A percentile compares a stretch with the other conserved stretches of the same genome.
These are phyloP conservation scores for Microthlaspi erraticum DNA, from an alignment of 345 rosid species.

Conservation along the genomic window DNA sequence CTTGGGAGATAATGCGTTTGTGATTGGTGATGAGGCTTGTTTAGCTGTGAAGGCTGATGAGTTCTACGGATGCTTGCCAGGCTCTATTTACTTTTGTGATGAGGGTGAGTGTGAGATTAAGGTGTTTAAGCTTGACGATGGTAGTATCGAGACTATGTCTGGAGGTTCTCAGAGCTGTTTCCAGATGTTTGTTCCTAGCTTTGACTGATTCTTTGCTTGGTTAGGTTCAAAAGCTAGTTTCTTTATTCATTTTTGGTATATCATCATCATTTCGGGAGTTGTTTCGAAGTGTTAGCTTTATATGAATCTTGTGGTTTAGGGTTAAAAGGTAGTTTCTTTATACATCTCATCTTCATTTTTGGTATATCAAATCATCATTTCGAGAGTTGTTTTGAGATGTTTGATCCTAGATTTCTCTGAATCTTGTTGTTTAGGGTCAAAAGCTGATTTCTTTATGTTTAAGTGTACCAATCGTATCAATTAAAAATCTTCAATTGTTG, in stretches of 20 bases:
- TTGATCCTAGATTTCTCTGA: too few species aligned
- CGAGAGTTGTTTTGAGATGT: too few species aligned
- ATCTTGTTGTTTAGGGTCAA: too few species aligned
- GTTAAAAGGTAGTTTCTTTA: too few species aligned
- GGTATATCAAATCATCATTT: too few species aligned
- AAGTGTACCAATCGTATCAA: too few species aligned
- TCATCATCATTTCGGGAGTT: too few species aligned
- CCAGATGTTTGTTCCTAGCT: constrained; percentile 20
- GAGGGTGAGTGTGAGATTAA: neutral
- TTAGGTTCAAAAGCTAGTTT: neutral
- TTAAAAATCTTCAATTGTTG: too few species aligned
- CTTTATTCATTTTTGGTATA: neutral
- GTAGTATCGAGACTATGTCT: neutral
- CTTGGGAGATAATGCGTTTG: constrained; percentile 29
- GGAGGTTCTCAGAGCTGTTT: neutral
- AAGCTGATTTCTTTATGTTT: too few species aligned
- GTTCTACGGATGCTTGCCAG: constrained; percentile 8
- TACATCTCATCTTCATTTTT: neutral
- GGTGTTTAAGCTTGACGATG: neutral
- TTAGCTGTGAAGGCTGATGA: constrained; percentile 40
- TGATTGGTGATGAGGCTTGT: constrained; percentile 35
- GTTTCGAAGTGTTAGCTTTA: too few species aligned
- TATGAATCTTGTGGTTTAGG: too few species aligned
- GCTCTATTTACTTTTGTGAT: constrained; percentile 27
- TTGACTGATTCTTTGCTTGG: constrained; percentile 11